phyloP scores from a whole-genome alignment of 2,329 filamentous ascomycete species.

The Emericellopsis atlantica region DNA sequence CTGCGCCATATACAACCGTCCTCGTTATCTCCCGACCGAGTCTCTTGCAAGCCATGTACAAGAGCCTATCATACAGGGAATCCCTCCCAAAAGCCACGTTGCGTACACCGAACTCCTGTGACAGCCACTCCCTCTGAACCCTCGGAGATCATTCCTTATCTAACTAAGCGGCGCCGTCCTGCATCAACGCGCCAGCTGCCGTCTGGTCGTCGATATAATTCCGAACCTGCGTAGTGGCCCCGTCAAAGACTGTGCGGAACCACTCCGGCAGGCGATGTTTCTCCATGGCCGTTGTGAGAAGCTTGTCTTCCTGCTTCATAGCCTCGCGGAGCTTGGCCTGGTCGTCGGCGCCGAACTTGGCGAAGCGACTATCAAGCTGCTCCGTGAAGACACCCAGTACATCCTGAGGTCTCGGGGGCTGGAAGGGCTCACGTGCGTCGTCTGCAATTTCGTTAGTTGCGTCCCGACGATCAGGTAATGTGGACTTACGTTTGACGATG shows the following conservation, averaged over 20 bases:
- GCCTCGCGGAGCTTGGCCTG: conserved; percentile 57
- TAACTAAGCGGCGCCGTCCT: neutral
- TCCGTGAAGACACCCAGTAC: conserved; percentile 48
- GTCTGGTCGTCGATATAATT: conserved; percentile 1
- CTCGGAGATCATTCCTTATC: no score
- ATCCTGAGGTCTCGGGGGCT: conserved; percentile 36
- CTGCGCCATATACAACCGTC: no score
- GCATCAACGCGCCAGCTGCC: neutral
- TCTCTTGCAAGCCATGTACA: no score
- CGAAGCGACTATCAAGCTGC: conserved; percentile 47
- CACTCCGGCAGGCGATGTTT: conserved; percentile 60
- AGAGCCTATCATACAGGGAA: no score
- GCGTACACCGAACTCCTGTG: no score
- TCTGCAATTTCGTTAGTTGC: conserved; percentile 22
- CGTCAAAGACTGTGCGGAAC: conserved; percentile 28
- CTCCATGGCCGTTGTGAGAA: conserved; percentile 51
- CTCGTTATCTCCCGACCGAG: no score
- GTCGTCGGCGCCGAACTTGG: conserved; percentile 47
- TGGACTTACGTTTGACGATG: conserved; percentile 48
- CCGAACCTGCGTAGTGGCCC: conserved; percentile 21
- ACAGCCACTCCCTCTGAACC: no score
- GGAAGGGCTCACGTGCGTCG: conserved; percentile 26
- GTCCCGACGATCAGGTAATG: neutral
- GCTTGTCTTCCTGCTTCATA: conserved; percentile 59
- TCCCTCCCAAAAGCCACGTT: no score